phyloP scores from a whole-genome alignment of 768 basidiomycete genomes.

The Royoungia palumana region DNA sequence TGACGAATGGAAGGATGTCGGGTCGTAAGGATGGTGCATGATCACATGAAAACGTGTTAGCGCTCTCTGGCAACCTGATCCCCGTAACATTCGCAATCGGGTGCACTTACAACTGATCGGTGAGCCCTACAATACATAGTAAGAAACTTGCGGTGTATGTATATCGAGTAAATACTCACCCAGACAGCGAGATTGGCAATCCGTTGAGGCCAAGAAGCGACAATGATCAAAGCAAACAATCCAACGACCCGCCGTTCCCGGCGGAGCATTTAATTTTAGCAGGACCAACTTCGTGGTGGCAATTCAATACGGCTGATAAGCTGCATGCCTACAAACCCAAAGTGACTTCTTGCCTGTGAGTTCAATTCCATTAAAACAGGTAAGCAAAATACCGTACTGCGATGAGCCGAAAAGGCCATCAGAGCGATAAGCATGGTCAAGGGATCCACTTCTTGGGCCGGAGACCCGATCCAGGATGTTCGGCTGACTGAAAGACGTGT shows the following conservation, averaged over 20 bases:
- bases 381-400: neutral
- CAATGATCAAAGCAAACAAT: neutral
- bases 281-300: neutral
- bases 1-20: neutral
- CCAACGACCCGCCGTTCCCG: neutral
- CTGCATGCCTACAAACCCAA: neutral
- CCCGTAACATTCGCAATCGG: constrained; percentile 16
- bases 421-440: constrained; percentile 3
- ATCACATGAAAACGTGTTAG: neutral
- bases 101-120: constrained; percentile 1
- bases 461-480: constrained; percentile 4
- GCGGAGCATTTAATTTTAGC: neutral
- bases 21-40: neutral
- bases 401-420: constrained; percentile 1
- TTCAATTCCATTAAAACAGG: constrained; percentile 4
- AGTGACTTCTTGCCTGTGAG: neutral
- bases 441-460: neutral
- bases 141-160: constrained; percentile 6
- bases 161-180: neutral
- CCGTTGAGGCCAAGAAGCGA: constrained; percentile 12
- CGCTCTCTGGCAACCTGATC: constrained; percentile 1
- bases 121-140: constrained; percentile 1
- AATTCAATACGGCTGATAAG: neutral
- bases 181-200: neutral
- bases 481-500: neutral